phyloP scores from a whole-genome alignment of 768 basidiomycete species.

The Hemileccinum rubropunctum region DNA sequence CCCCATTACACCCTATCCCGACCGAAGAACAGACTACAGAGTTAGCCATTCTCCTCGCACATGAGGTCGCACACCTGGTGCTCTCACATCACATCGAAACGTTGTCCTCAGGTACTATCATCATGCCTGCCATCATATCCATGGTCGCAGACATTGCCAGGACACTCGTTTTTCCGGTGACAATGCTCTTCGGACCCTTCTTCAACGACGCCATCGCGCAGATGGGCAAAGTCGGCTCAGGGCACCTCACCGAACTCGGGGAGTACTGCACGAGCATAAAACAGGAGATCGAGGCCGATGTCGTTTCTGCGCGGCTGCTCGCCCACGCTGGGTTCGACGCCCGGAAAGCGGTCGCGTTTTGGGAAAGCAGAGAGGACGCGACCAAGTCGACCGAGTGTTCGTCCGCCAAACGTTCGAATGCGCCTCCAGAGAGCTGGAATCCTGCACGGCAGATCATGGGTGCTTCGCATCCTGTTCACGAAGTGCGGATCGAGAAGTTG shows the following conservation, averaged over 20 bases:
- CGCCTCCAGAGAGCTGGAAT: constrained; percentile 9
- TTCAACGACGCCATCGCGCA: constrained; percentile 91
- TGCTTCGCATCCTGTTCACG: constrained; percentile 45
- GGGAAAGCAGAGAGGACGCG: constrained; percentile 56
- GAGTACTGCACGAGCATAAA: constrained; percentile 75
- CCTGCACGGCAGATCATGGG: constrained; percentile 33
- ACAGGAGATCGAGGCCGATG: constrained; percentile 92
- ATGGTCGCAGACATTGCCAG: constrained; percentile 75
- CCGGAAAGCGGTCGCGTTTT: constrained; percentile 75
- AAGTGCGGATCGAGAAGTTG: constrained; percentile 40
- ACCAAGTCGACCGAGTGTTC: constrained; percentile 20
- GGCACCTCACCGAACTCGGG: constrained; percentile 68
- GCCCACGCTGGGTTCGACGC: constrained; percentile 93
- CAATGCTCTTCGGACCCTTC: constrained; percentile 91
- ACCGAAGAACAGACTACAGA: constrained; percentile 83
- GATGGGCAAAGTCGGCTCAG: constrained; percentile 71
- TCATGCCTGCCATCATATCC: constrained; percentile 77
- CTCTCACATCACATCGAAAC: constrained; percentile 91
- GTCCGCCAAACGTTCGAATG: constrained; percentile 12
- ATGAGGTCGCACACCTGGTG: constrained; percentile 91
- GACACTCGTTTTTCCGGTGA: constrained; percentile 81
- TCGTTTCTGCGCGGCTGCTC: constrained; percentile 85
- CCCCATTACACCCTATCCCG: constrained; percentile 48
- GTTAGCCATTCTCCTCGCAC: constrained; percentile 87
- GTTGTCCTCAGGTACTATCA: constrained; percentile 78